These are phyloP conservation scores for Saccharomycopsis crataegensis DNA, from an alignment of 1,139 yeast species.

Conservation along the genomic window DNA sequence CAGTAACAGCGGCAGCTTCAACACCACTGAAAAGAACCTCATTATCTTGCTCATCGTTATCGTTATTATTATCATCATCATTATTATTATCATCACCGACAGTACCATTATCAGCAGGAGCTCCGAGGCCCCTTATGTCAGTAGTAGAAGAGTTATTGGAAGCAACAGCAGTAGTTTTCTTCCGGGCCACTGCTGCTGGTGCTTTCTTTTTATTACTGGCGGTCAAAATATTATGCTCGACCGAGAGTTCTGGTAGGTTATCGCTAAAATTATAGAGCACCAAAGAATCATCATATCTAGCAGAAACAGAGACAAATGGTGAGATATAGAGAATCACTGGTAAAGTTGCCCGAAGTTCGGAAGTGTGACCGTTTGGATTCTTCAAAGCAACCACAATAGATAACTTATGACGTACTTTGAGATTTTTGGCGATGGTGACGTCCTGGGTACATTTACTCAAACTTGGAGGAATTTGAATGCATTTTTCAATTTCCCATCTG, in stretches of 20 bases:
- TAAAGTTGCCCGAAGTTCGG: constrained; percentile 68
- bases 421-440: constrained; percentile 51
- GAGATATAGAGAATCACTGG: constrained; percentile 65
- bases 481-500: constrained; percentile 67
- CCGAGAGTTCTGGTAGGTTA: constrained; percentile 18
- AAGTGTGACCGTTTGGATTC: constrained; percentile 70
- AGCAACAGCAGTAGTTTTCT: constrained; percentile 15
- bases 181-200: constrained; percentile 9
- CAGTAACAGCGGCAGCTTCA: constrained; percentile 3
- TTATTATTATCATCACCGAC: background rate
- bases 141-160: constrained; percentile 9
- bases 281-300: constrained; percentile 33
- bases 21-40: constrained; percentile 19
- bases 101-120: background rate
- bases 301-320: constrained; percentile 72
- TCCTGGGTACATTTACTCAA: constrained; percentile 78
- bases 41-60: constrained; percentile 21
- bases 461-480: constrained; percentile 60
- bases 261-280: constrained; percentile 10
- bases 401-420: constrained; percentile 66
- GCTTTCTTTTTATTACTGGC: constrained; percentile 21
- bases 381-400: constrained; percentile 55
- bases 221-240: constrained; percentile 21
- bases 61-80: background rate
- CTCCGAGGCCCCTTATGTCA: constrained; percentile 1